Evolutionary conservation across 176 grass and related monocot genomes (phyloP).

Genomic region (Calamus simplicifolius): DNA sequence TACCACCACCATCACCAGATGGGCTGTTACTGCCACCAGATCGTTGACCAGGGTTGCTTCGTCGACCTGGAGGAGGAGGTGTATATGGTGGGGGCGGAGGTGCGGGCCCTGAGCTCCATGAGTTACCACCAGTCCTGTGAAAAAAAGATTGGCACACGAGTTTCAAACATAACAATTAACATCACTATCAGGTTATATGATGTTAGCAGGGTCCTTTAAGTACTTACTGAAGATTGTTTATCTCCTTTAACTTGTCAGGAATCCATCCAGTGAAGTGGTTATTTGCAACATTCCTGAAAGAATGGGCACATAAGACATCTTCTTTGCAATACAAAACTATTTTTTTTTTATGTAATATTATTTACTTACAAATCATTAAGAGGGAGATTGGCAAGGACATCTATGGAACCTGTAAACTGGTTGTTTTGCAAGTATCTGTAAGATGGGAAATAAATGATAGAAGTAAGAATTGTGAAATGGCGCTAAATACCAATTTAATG

Average conservation of each 20-base stretch:
- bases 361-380: constrained; percentile 78
- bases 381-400: constrained; percentile 70
- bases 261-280: constrained; percentile 96
- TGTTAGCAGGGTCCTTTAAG: not conserved
- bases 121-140: constrained; percentile 78
- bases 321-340: not conserved
- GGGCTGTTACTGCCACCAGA: constrained; percentile 29
- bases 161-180: constrained; percentile 4
- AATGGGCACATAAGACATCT: constrained; percentile 11
- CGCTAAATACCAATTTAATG: not conserved
- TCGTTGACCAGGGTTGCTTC: constrained; percentile 43
- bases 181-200: not conserved
- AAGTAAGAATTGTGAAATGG: too few relatives aligned
- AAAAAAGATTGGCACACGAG: constrained; percentile 13
- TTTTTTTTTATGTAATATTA: not conserved
- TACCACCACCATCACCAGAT: constrained; percentile 14
- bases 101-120: constrained; percentile 77
- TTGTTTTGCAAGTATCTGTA: constrained; percentile 89
- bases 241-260: constrained; percentile 76
- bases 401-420: constrained; percentile 75
- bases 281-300: constrained; percentile 76
- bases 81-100: constrained; percentile 85
- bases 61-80: constrained; percentile 58
- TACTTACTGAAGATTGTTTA: constrained; percentile 93
- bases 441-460: too few relatives aligned